A percentile compares a stretch with the other conserved stretches of the same genome.
Conservation (phyloP, 257 asterid genomes). For the Solanum tarapatanum region DNA sequence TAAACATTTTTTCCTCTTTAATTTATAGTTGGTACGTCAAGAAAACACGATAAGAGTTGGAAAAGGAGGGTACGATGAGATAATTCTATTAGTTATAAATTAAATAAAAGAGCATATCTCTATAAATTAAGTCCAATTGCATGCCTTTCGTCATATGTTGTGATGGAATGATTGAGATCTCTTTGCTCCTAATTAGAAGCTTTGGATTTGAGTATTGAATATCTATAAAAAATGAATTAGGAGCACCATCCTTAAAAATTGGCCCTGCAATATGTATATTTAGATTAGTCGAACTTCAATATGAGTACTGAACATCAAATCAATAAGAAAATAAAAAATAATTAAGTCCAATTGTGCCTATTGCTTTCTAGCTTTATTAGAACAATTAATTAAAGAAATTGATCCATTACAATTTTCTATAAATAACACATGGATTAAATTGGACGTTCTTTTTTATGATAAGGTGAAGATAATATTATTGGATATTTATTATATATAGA, state of each 20-base stretch:
- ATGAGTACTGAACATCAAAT: not conserved
- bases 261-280: not conserved
- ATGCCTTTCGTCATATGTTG: no score
- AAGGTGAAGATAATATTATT: not conserved
- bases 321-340: no score
- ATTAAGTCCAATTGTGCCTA: not conserved
- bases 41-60: not conserved
- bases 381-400: not conserved
- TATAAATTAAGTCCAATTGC: not conserved
- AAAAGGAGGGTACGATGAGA: not conserved
- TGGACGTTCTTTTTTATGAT: not conserved
- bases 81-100: not conserved
- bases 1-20: no score
- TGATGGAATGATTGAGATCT: no score
- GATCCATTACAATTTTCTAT: not conserved
- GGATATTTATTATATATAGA: not conserved
- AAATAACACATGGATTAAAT: not conserved
- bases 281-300: not conserved
- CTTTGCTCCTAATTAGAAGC: not conserved
- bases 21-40: no score
- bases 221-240: no score
- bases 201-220: not conserved
- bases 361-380: not conserved
- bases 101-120: no score
- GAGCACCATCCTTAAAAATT: not conserved